A percentile compares a stretch with the other conserved stretches of the same genome.
phyloP scores from a whole-genome alignment of 1,139 yeast species.

The Geotrichum fermentans region DNA sequence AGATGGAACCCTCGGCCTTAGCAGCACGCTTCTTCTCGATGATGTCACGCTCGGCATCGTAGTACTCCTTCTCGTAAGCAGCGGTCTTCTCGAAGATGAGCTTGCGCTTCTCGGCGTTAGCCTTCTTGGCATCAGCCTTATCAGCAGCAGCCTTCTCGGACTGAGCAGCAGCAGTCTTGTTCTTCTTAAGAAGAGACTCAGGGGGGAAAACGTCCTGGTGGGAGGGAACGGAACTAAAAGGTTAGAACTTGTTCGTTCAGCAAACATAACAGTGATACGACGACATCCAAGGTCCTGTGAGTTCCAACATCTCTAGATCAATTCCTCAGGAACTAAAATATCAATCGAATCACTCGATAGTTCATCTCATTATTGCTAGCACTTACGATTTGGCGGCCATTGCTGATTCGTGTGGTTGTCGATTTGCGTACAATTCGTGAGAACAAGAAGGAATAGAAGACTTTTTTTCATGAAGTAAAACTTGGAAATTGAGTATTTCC shows the following conservation, averaged over 20 bases:
- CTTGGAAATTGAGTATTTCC: not conserved
- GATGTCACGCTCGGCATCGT: slow-evolving; percentile 89
- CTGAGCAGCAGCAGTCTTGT: slow-evolving; percentile 54
- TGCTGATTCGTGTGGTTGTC: slow-evolving; percentile 17
- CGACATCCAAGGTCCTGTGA: too few relatives aligned
- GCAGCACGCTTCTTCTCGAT: slow-evolving; percentile 94
- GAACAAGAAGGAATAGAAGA: slow-evolving; percentile 8
- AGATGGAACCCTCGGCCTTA: slow-evolving; percentile 74
- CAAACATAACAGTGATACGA: too few relatives aligned
- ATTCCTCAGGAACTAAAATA: not conserved
- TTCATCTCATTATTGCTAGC: not conserved
- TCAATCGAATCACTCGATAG: too few relatives aligned
- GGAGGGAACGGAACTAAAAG: slow-evolving; percentile 24
- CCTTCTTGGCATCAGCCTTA: slow-evolving; percentile 83
- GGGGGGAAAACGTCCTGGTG: slow-evolving; percentile 48
- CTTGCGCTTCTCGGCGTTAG: slow-evolving; percentile 58
- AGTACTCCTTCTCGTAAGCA: slow-evolving; percentile 96
- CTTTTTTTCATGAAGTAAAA: slow-evolving; percentile 2
- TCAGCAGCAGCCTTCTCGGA: slow-evolving; percentile 80
- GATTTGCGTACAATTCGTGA: slow-evolving; percentile 18
- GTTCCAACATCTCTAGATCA: not conserved
- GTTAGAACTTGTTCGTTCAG: slow-evolving; percentile 18
- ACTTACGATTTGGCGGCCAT: slow-evolving; percentile 19
- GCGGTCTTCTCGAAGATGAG: slow-evolving; percentile 96
- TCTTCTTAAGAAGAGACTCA: slow-evolving; percentile 94